Evolutionary conservation across 192 early-diverging fungal species (phyloP).

Genomic region (Backusella westeae): DNA sequence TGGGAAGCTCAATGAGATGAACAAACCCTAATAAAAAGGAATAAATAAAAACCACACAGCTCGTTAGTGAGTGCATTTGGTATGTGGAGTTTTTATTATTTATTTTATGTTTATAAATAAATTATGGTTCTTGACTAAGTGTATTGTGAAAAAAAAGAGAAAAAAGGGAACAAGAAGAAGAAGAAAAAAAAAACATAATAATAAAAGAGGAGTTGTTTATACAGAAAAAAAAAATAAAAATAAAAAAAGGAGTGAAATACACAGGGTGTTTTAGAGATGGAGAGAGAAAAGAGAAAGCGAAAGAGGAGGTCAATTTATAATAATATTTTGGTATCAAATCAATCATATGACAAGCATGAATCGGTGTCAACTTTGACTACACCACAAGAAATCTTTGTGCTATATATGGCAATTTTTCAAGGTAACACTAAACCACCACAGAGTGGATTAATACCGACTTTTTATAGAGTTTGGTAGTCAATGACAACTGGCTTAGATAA

Average conservation of each 20-base stretch:
- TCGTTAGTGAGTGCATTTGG: slow-evolving; percentile 2
- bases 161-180: background rate
- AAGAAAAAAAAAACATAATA: background rate
- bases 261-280: background rate
- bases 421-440: too few species aligned
- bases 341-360: background rate
- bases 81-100: background rate
- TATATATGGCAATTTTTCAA: too few species aligned
- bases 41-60: slow-evolving; percentile 1
- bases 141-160: slow-evolving; percentile 13
- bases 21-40: background rate
- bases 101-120: background rate
- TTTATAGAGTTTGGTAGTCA: too few species aligned
- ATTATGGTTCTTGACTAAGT: background rate
- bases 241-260: slow-evolving; percentile 1
- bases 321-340: background rate
- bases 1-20: slow-evolving; percentile 1
- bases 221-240: background rate
- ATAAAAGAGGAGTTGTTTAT: background rate
- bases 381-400: too few species aligned
- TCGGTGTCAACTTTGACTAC: background rate
- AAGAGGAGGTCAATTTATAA: background rate
- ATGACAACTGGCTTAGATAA: too few species aligned
- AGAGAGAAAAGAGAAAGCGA: background rate
- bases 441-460: too few species aligned